Conservation (phyloP, 768 basidiomycete genomes). For the Lentinula raphanica region DNA sequence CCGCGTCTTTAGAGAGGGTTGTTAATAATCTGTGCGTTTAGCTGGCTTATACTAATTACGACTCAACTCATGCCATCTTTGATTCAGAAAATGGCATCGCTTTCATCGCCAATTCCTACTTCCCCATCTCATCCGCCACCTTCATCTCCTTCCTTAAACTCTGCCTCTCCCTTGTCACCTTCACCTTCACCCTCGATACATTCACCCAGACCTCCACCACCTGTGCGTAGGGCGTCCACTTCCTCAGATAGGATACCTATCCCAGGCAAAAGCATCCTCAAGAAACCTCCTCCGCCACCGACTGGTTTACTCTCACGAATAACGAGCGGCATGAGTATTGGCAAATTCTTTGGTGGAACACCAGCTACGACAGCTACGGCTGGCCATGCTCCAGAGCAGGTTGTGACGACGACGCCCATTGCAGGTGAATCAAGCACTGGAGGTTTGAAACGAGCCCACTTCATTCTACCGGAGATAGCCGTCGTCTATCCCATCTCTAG, state of each 20-base stretch:
- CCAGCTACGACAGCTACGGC: not conserved
- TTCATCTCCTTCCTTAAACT: not conserved
- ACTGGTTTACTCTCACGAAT: conserved; percentile 69
- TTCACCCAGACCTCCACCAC: not conserved
- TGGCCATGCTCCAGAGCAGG: not conserved
- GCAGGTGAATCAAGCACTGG: conserved; percentile 48
- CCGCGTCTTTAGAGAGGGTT: too few species aligned
- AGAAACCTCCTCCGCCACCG: conserved; percentile 65
- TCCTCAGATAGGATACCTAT: conserved; percentile 77
- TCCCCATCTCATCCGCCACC: not conserved
- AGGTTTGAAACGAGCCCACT: conserved; percentile 69
- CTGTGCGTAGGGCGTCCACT: conserved; percentile 18
- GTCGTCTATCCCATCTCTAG: conserved; percentile 90
- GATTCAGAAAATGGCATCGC: too few species aligned
- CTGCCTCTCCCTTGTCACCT: not conserved
- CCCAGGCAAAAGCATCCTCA: conserved; percentile 78
- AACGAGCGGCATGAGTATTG: conserved; percentile 25
- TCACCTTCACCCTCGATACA: not conserved
- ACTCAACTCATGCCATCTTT: too few species aligned
- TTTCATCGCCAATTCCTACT: not conserved
- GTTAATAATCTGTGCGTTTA: too few species aligned
- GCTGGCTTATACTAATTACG: too few species aligned
- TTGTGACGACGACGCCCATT: conserved; percentile 24
- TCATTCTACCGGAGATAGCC: conserved; percentile 80
- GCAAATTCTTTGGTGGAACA: not conserved